A percentile compares a stretch with the other conserved stretches of the same genome.
Evolutionary conservation across 805 yeast species (phyloP).

Genomic region (Lipomyces mesembrius): DNA sequence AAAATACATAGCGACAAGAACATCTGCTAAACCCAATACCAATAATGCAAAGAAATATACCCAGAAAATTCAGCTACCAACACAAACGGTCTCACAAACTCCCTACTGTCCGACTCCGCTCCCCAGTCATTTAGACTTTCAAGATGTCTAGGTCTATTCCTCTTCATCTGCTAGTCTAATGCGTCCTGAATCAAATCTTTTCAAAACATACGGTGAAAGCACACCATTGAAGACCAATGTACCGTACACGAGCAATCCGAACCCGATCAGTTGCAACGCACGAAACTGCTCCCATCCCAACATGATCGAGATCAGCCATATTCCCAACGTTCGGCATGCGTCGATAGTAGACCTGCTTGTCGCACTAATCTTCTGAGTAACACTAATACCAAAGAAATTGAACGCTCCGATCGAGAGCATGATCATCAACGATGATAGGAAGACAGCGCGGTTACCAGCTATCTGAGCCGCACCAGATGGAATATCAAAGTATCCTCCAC

Average conservation of each 20-base stretch:
- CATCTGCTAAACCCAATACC: background rate
- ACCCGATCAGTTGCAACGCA: constrained; percentile 67
- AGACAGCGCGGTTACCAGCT: constrained; percentile 50
- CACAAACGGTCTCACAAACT: background rate
- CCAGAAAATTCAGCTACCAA: background rate
- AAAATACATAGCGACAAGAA: background rate
- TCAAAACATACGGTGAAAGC: constrained; percentile 21
- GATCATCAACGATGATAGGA: constrained; percentile 61
- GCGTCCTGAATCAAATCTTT: constrained; percentile 7
- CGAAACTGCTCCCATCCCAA: constrained; percentile 79
- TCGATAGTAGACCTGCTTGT: constrained; percentile 81
- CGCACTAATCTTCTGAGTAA: constrained; percentile 69
- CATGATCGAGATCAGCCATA: constrained; percentile 70
- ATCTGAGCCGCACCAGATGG: constrained; percentile 56
- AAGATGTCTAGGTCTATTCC: background rate
- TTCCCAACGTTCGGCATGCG: constrained; percentile 72
- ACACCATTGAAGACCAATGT: constrained; percentile 71
- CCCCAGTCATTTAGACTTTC: background rate
- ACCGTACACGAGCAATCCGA: constrained; percentile 66
- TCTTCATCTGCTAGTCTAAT: constrained; percentile 16
- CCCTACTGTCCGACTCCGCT: background rate
- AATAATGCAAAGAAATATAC: background rate
- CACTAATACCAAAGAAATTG: constrained; percentile 72
- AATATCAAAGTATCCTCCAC: constrained; percentile 60
- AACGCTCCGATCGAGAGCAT: constrained; percentile 75